phyloP scores from a whole-genome alignment of 371 early-diverging fungal genomes.

The Cladochytrium tenue region DNA sequence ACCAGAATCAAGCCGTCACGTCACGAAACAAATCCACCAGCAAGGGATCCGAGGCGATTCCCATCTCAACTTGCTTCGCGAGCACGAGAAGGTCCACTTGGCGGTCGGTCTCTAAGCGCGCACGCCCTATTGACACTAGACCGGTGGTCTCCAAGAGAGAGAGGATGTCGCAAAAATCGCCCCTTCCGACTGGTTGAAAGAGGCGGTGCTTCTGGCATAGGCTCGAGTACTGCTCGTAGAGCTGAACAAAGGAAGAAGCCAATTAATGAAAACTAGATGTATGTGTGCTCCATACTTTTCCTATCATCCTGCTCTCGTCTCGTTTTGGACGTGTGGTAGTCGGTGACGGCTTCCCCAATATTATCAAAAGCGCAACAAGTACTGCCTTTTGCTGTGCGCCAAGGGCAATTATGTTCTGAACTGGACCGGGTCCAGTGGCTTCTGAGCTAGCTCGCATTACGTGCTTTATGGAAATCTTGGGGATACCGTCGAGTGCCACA shows the following conservation, averaged over 20 bases:
- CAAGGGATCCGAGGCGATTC: background rate
- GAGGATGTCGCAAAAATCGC: constrained; percentile 77
- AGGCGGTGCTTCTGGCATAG: constrained; percentile 50
- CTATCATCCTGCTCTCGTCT: too few species aligned
- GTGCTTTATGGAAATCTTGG: constrained; percentile 79
- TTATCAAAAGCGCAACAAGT: constrained; percentile 34
- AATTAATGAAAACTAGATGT: too few species aligned
- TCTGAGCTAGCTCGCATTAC: constrained; percentile 69
- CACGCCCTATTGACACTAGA: constrained; percentile 32
- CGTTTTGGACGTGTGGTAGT: too few species aligned
- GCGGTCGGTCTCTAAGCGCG: constrained; percentile 18
- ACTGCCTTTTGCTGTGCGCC: constrained; percentile 82
- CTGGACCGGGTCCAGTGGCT: constrained; percentile 65
- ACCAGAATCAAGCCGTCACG: background rate
- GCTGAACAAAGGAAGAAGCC: too few species aligned
- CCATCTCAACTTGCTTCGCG: background rate
- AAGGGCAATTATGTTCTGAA: constrained; percentile 65
- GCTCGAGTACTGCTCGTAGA: constrained; percentile 23
- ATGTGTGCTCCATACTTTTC: too few species aligned
- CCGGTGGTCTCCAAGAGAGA: constrained; percentile 74
- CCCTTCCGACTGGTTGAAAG: constrained; percentile 67
- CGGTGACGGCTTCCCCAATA: too few species aligned
- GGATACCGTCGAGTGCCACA: constrained; percentile 26
- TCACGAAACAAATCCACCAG: background rate
- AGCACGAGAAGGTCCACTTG: constrained; percentile 1